Evolutionary conservation across 495 filamentous ascomycete species (phyloP).

Genomic region (Talaromyces stipitatus): DNA sequence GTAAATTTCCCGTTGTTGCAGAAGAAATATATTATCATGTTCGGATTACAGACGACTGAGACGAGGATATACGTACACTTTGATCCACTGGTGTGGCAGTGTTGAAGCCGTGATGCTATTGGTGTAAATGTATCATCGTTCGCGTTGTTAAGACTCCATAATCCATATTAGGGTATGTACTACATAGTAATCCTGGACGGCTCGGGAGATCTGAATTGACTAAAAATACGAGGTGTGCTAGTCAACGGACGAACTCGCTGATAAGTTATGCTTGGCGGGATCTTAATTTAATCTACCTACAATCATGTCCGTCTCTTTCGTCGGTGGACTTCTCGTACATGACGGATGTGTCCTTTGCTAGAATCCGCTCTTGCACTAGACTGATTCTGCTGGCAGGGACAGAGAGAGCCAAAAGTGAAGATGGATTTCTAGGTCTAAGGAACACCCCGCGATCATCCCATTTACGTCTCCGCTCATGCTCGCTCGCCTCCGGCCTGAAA

Average conservation of each 20-base stretch:
- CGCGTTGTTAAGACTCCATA: not conserved
- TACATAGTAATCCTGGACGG: not conserved
- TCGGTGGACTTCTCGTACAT: not conserved
- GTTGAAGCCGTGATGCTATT: not conserved
- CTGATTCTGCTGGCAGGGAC: not conserved
- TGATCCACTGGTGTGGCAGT: not conserved
- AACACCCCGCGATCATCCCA: not conserved
- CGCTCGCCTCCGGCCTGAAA: not conserved
- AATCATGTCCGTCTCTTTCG: not conserved
- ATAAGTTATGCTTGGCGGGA: not conserved
- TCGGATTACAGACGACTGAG: too few species aligned
- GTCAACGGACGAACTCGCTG: not conserved
- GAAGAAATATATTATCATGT: not conserved
- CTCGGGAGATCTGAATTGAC: not conserved
- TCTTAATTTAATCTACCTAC: not conserved
- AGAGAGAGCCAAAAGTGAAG: too few species aligned
- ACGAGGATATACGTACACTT: not conserved
- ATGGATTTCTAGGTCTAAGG: not conserved
- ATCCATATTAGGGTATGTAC: not conserved
- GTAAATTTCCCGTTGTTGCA: not conserved
- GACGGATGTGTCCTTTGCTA: not conserved
- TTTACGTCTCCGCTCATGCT: not conserved
- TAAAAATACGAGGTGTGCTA: not conserved
- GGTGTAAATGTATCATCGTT: not conserved
- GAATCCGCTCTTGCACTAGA: not conserved